Evolutionary conservation across 345 rosid species (phyloP).

Genomic region (Kernera saxatilis): DNA sequence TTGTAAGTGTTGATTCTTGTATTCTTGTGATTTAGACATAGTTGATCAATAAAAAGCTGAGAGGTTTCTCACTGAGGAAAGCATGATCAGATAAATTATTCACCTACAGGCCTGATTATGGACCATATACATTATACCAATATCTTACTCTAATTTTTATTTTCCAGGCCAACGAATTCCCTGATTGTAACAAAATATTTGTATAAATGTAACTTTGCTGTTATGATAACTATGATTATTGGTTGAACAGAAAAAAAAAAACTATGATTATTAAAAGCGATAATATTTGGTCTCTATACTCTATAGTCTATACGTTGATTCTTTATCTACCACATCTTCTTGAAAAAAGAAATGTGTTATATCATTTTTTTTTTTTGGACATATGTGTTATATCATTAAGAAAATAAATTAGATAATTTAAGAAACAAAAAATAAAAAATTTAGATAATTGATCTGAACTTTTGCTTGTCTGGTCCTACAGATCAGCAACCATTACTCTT

Average conservation of each 20-base stretch:
- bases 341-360: neutral
- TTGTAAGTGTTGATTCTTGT: constrained; percentile 13
- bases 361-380: no score
- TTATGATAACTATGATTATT: neutral
- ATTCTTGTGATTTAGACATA: neutral
- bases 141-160: no score
- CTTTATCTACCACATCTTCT: neutral
- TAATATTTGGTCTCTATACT: neutral
- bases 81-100: no score
- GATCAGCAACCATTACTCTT: neutral
- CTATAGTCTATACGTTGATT: neutral
- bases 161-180: no score
- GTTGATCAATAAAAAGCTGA: neutral
- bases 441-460: neutral
- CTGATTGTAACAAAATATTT: no score
- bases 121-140: no score
- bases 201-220: no score
- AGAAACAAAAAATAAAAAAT: neutral
- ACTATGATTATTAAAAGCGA: neutral
- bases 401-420: neutral
- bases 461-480: constrained; percentile 16
- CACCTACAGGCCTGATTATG: no score
- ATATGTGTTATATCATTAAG: no score
- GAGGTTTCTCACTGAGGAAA: neutral
- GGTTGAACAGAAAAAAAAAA: no score